Conservation (phyloP, 805 yeast genomes). For the Nakazawaea anatomiae region DNA sequence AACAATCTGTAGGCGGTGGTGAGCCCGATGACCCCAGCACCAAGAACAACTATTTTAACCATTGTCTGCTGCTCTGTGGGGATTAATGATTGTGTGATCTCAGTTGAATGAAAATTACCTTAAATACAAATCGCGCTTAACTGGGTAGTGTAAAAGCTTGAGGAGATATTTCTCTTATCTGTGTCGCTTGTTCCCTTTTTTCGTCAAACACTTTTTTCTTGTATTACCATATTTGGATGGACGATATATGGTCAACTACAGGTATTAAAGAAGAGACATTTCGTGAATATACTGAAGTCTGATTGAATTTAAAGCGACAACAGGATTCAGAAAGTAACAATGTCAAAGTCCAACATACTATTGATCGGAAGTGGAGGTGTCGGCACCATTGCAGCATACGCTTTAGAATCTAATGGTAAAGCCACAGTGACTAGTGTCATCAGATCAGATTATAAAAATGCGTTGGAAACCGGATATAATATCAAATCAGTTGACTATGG, state of each 20-base stretch:
- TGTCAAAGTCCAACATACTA: slow-evolving; percentile 34
- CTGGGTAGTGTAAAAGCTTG: too few relatives aligned
- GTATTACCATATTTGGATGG: not conserved
- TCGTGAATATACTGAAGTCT: too few relatives aligned
- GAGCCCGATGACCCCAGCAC: slow-evolving; percentile 52
- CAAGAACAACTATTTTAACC: slow-evolving; percentile 34
- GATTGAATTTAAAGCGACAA: not conserved
- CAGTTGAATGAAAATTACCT: too few relatives aligned
- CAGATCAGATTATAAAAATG: slow-evolving; percentile 57
- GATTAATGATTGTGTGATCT: too few relatives aligned
- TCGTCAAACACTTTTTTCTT: not conserved
- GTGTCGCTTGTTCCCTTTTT: slow-evolving; percentile 1
- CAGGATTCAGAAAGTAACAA: not conserved
- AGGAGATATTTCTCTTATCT: not conserved
- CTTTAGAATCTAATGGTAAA: slow-evolving; percentile 42
- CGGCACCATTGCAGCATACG: slow-evolving; percentile 70
- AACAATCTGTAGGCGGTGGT: slow-evolving; percentile 40
- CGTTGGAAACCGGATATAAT: slow-evolving; percentile 46
- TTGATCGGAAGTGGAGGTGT: slow-evolving; percentile 85
- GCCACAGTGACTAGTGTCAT: slow-evolving; percentile 56
- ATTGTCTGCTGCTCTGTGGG: not conserved
- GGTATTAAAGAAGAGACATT: too few relatives aligned
- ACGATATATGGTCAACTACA: too few relatives aligned
- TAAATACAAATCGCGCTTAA: not conserved
- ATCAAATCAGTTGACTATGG: slow-evolving; percentile 65